Evolutionary conservation across 2,329 filamentous ascomycete genomes (phyloP).

Genomic region (Clarireedia hainanense): DNA sequence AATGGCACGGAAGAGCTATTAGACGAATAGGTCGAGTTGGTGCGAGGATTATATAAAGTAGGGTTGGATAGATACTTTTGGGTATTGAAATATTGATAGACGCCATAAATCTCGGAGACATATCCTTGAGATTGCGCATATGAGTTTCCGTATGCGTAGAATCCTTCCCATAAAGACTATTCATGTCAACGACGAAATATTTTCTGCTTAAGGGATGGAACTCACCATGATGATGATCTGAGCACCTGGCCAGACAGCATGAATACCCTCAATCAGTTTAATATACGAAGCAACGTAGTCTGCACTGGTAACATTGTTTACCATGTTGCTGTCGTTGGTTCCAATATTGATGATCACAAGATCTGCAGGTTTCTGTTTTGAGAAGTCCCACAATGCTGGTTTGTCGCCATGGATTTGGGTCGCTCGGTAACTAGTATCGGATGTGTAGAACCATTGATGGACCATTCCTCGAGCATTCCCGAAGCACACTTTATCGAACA

Average conservation of each 20-base stretch:
- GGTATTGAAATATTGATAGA: constrained; percentile 47
- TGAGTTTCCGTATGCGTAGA: constrained; percentile 41
- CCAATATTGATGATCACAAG: constrained; percentile 41
- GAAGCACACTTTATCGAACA: constrained; percentile 48
- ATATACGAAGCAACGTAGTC: constrained; percentile 36
- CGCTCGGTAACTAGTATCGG: constrained; percentile 37
- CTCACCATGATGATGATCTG: constrained; percentile 38
- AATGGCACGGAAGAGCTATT: constrained; percentile 33
- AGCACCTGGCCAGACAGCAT: constrained; percentile 39
- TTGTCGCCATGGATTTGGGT: constrained; percentile 31
- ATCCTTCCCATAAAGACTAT: constrained; percentile 47
- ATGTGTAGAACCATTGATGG: constrained; percentile 51
- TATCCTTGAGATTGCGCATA: constrained; percentile 41
- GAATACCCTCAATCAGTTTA: constrained; percentile 39
- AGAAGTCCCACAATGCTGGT: constrained; percentile 32
- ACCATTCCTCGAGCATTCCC: constrained; percentile 41
- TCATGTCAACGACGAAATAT: constrained; percentile 4
- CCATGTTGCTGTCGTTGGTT: constrained; percentile 38
- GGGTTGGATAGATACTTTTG: constrained; percentile 34
- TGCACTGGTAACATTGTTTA: constrained; percentile 33
- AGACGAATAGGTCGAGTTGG: constrained; percentile 30
- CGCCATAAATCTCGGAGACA: constrained; percentile 40
- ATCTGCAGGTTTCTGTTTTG: constrained; percentile 35
- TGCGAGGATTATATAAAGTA: constrained; percentile 34
- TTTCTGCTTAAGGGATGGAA: constrained; percentile 32